A percentile compares a stretch with the other conserved stretches of the same genome.
Conservation (phyloP, 176 grass and related monocot species). For the Alloteropsis semialata region DNA sequence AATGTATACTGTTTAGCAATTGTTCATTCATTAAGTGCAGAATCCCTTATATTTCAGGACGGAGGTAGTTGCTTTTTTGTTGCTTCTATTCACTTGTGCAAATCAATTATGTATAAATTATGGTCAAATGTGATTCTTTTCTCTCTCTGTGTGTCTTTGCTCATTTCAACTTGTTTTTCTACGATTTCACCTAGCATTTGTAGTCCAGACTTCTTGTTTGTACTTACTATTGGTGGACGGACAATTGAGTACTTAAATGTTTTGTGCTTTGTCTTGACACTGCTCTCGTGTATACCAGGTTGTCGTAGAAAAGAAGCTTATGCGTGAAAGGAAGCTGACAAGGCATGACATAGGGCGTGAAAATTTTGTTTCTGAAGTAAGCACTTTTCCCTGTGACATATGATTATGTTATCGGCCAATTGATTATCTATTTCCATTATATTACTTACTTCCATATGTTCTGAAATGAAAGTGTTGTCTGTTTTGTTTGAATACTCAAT, state of each 20-base stretch:
- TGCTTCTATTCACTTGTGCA: neutral
- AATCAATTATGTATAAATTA: neutral
- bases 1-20: constrained; percentile 9
- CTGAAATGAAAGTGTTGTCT: neutral
- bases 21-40: neutral
- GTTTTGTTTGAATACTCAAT: constrained; percentile 4
- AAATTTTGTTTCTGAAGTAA: no score
- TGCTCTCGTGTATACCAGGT: constrained; percentile 49
- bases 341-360: constrained; percentile 89
- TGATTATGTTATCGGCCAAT: neutral
- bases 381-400: no score
- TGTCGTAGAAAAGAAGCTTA: constrained; percentile 94
- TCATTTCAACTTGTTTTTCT: neutral
- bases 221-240: neutral
- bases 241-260: neutral
- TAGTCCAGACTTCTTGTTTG: constrained; percentile 15
- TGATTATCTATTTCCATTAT: neutral
- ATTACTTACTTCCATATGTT: neutral
- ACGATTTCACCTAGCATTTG: constrained; percentile 15
- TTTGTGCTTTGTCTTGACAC: constrained; percentile 11
- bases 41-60: no score
- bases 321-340: constrained; percentile 81
- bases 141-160: no score
- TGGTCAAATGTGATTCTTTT: constrained; percentile 12
- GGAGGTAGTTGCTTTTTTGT: constrained; percentile 6